A percentile compares a stretch with the other conserved stretches of the same genome.
These are phyloP conservation scores for Hypoxylon sp. DNA, from an alignment of 2,329 filamentous ascomycete species.

Conservation along the genomic window DNA sequence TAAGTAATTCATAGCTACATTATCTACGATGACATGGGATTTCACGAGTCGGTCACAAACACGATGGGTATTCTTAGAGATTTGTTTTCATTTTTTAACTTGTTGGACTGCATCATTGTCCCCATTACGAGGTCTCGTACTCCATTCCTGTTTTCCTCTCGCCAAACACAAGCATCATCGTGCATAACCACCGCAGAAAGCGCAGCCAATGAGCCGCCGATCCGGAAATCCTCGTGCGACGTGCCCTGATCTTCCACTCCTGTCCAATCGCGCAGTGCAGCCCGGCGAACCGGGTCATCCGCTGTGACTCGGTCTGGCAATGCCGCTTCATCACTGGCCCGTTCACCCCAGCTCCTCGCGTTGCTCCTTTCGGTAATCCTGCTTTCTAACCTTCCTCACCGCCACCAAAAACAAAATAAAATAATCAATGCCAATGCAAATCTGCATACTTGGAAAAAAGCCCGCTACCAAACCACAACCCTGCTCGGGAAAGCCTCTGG, in stretches of 20 bases:
- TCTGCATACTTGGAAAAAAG: not conserved
- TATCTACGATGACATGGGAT: not conserved
- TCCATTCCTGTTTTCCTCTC: conserved; percentile 5
- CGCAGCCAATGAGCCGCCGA: conserved; percentile 19
- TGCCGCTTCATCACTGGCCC: conserved; percentile 8
- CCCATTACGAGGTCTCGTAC: conserved; percentile 25
- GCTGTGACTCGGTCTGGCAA: conserved; percentile 10
- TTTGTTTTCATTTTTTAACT: conserved; percentile 12
- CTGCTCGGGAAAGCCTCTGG: conserved; percentile 32
- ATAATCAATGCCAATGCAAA: not conserved
- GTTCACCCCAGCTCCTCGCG: conserved; percentile 2
- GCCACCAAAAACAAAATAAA: not conserved
- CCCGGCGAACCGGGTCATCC: conserved; percentile 33
- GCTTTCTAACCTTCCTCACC: not conserved
- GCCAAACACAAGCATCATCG: conserved; percentile 15
- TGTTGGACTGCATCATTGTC: conserved; percentile 9
- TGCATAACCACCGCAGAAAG: conserved; percentile 9
- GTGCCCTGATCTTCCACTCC: conserved; percentile 8
- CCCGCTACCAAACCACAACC: conserved; percentile 16
- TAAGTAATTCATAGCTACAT: not conserved
- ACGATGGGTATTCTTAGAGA: conserved; percentile 4
- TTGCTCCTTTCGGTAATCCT: conserved; percentile 6
- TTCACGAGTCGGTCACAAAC: not conserved
- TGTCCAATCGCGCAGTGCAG: conserved; percentile 26
- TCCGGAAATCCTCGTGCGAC: conserved; percentile 30